Evolutionary conservation across 306 rosid species (phyloP).

Genomic region (Lathyrus tuberosus): DNA sequence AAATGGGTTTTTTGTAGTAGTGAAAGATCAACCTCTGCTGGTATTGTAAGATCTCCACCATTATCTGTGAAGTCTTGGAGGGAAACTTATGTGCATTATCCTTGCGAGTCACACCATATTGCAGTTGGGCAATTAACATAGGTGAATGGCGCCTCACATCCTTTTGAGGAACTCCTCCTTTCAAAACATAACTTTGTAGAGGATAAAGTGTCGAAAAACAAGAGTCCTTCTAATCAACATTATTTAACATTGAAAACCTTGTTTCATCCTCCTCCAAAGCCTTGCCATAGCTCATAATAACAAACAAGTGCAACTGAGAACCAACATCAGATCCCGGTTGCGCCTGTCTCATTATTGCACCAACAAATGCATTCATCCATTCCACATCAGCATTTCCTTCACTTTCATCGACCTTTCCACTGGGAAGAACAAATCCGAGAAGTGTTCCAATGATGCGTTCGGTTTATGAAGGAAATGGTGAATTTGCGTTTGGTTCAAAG

Average conservation of each 20-base stretch:
- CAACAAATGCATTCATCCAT: constrained; percentile 69
- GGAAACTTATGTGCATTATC: constrained; percentile 66
- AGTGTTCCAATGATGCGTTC: no score
- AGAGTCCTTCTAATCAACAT: constrained; percentile 46
- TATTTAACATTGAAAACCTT: constrained; percentile 51
- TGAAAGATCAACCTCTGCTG: no score
- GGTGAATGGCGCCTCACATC: constrained; percentile 83
- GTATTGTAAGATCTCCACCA: constrained; percentile 82
- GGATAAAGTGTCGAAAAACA: constrained; percentile 64
- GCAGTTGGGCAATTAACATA: constrained; percentile 87
- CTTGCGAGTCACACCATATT: constrained; percentile 87
- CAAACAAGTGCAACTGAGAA: constrained; percentile 75
- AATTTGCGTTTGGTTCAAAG: no score
- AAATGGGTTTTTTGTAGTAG: no score
- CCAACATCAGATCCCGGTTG: constrained; percentile 68
- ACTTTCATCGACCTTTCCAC: constrained; percentile 45
- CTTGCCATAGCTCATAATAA: constrained; percentile 78
- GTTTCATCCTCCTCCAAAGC: constrained; percentile 50
- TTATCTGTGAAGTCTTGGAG: constrained; percentile 69
- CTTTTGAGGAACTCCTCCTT: constrained; percentile 68
- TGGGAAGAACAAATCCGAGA: no score
- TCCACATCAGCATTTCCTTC: constrained; percentile 54
- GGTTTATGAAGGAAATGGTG: no score
- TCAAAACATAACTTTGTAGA: constrained; percentile 80
- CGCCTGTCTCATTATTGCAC: constrained; percentile 53